A percentile compares a stretch with the other conserved stretches of the same genome.
Conservation (phyloP, 106 monocot species). For the Vanilla planifolia region DNA sequence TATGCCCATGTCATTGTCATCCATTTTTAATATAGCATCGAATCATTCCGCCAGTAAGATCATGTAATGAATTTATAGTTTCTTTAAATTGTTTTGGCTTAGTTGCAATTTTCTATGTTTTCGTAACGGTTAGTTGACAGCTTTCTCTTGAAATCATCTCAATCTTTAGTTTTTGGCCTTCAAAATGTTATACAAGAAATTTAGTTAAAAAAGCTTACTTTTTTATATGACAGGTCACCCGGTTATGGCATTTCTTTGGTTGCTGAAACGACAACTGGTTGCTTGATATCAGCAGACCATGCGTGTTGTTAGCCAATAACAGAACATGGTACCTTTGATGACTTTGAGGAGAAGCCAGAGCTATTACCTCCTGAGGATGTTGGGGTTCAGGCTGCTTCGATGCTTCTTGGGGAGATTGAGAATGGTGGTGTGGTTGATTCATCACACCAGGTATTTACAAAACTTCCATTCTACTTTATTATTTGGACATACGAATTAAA, state of each 20-base stretch:
- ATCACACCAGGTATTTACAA: constrained; percentile 67
- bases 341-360: constrained; percentile 51
- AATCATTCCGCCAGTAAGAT: too few species aligned
- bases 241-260: constrained; percentile 88
- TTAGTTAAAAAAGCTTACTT: constrained; percentile 4
- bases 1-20: too few species aligned
- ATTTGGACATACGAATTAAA: too few species aligned
- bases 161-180: too few species aligned
- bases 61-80: too few species aligned
- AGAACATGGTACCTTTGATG: constrained; percentile 44
- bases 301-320: constrained; percentile 37
- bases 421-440: constrained; percentile 94
- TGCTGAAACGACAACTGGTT: constrained; percentile 85
- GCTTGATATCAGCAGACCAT: constrained; percentile 68
- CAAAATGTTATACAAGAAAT: too few species aligned
- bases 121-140: too few species aligned
- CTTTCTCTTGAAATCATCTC: too few species aligned
- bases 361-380: constrained; percentile 75
- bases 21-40: too few species aligned
- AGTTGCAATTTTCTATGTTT: too few species aligned
- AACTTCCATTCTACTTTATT: neutral
- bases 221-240: constrained; percentile 55
- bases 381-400: constrained; percentile 66
- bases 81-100: too few species aligned
- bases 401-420: constrained; percentile 73